phyloP scores from a whole-genome alignment of 176 grass and related monocot genomes.

The Oryza glaberrima region DNA sequence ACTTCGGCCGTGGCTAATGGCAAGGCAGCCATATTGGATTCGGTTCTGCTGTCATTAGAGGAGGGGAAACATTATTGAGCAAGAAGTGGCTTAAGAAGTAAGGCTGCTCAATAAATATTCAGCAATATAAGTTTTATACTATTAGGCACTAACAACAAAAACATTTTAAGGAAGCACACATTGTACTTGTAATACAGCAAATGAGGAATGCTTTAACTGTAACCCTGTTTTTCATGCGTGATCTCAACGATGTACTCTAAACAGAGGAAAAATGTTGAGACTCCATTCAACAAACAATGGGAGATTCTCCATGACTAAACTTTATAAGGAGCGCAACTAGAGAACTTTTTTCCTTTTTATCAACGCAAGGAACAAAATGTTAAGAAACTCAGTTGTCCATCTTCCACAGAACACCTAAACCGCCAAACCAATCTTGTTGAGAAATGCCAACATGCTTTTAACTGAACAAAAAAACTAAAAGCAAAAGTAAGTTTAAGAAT shows the following conservation, averaged over 20 bases:
- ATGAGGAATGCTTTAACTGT: not conserved
- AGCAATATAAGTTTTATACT: not conserved
- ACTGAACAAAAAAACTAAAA: not conserved
- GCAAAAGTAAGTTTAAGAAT: not conserved
- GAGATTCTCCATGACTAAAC: not conserved
- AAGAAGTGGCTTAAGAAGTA: not conserved
- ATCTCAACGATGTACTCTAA: not conserved
- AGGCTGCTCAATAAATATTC: not conserved
- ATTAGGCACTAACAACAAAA: not conserved
- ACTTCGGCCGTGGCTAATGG: slow-evolving; percentile 77
- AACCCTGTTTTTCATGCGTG: too few species aligned
- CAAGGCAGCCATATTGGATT: slow-evolving; percentile 58
- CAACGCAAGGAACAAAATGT: not conserved
- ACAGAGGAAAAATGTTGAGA: not conserved
- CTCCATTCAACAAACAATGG: not conserved
- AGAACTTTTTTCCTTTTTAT: not conserved
- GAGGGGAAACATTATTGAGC: not conserved
- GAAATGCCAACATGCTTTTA: not conserved
- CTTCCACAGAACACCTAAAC: not conserved
- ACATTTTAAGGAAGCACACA: not conserved
- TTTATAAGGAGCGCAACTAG: not conserved
- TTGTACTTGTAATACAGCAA: not conserved
- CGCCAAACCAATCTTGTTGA: not conserved
- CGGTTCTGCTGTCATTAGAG: not conserved
- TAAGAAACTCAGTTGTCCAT: not conserved